Base-by-base conservation (phyloP, 2,329 filamentous ascomycete species). In the Penicillium psychrosexuale region DNA sequence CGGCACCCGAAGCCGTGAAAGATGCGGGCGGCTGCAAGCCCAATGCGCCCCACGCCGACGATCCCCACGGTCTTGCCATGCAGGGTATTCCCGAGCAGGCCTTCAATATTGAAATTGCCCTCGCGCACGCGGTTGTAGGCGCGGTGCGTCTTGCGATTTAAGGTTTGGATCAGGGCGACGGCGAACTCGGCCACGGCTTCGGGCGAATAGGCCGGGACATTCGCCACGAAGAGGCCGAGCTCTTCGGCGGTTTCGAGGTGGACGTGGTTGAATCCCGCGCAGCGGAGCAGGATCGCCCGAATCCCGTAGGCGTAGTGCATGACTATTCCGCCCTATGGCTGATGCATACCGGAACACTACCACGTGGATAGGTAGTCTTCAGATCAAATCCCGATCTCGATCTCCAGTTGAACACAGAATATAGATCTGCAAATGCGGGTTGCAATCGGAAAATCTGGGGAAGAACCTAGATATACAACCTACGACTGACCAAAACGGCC, bases 141-240 rank as follows among this genome's bases (percentile, higher is more conserved):
- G 22, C 84, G 82, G 68, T 88, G 86, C 13, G 83, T 87, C 66
- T 85, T 83, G 40, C 86, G 83, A 68, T 88, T 86, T 40, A 88
- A 76, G 1, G 85, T 86, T 74, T 87, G 84, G 50, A 88, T 76
- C 56, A 88, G 76, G 1, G 84, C 83, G n/a, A 88, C 80, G 38
- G 84, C 81, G 64, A 87, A 88, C 75, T 89, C 86, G 60, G 85
- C 85, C 2, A 89, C 86, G 2, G 85, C 83, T 69, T 88, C 83
- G 55, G 86, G 86, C 8, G 84, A 85, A 73, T 89, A 89, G 3
- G 83, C 81, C 1, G 86, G 85, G 33, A 89, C 85, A 56, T 85
- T 84, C 61, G 84, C 84, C 42, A 88, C 84, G 64, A 82, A 82
- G 60, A 89, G 72, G 53, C 80, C 79, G 3, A 84, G 77, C 19